Percentiles rank a stretch among this genome's conserved stretches.
phyloP scores from a whole-genome alignment of 805 yeast genomes.

The Nakazawaea laoshanensis region DNA sequence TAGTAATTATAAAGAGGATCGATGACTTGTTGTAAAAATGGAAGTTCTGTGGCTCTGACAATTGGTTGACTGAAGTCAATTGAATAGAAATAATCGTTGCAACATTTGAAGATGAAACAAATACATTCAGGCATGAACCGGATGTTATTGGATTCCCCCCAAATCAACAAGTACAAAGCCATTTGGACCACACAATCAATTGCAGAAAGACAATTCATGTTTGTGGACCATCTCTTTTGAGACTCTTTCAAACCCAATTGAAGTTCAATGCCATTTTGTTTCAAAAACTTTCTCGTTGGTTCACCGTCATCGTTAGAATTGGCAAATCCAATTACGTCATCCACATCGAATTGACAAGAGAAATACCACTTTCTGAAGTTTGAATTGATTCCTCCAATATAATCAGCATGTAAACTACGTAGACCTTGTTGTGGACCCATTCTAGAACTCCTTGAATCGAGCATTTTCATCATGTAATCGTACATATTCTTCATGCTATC shows the following conservation, averaged over 20 bases:
- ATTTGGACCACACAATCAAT: constrained; percentile 54
- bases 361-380: constrained; percentile 73
- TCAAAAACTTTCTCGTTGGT: constrained; percentile 12
- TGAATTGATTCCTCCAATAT: constrained; percentile 62
- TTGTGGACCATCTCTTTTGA: constrained; percentile 40
- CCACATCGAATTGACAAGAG: constrained; percentile 61
- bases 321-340: constrained; percentile 34
- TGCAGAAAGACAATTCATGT: constrained; percentile 41
- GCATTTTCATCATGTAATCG: constrained; percentile 46
- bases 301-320: constrained; percentile 19
- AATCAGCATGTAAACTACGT: constrained; percentile 59
- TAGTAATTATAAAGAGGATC: constrained; percentile 67
- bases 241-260: constrained; percentile 29
- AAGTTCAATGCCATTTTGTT: constrained; percentile 6
- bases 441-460: constrained; percentile 65
- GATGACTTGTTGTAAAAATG: constrained; percentile 58
- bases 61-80: constrained; percentile 27
- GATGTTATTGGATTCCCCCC: constrained; percentile 89
- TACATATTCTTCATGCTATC: constrained; percentile 62
- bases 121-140: constrained; percentile 87
- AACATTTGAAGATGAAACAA: constrained; percentile 78
- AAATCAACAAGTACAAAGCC: constrained; percentile 61
- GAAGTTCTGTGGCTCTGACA: constrained; percentile 20
- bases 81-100: constrained; percentile 56
- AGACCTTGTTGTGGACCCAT: constrained; percentile 50